Evolutionary conservation across 2,329 filamentous ascomycete species (phyloP).

Genomic region (Clonostachys rosea): DNA sequence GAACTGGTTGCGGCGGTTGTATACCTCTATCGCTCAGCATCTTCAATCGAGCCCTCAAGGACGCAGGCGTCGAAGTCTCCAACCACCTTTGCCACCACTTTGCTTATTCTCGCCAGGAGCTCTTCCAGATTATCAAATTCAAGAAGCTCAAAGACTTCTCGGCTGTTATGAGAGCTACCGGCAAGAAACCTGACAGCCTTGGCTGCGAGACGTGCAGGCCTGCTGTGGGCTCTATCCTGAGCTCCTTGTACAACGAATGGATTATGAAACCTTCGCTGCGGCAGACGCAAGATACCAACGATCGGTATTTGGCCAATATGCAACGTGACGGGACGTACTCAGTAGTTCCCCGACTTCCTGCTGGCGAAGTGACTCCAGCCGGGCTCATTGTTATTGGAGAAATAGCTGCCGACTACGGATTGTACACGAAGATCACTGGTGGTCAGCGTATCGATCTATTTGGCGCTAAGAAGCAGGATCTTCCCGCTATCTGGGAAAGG

Average conservation of each 20-base stretch:
- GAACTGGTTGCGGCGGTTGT: slow-evolving; percentile 86
- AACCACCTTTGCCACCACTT: slow-evolving; percentile 87
- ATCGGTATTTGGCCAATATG: slow-evolving; percentile 83
- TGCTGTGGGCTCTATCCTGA: slow-evolving; percentile 72
- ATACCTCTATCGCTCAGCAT: slow-evolving; percentile 85
- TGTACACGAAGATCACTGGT: slow-evolving; percentile 91
- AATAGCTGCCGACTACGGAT: slow-evolving; percentile 76
- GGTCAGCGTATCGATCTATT: slow-evolving; percentile 93
- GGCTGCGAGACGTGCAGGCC: slow-evolving; percentile 90
- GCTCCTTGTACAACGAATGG: slow-evolving; percentile 34
- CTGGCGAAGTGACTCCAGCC: slow-evolving; percentile 82
- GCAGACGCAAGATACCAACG: slow-evolving; percentile 74
- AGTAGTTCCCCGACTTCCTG: slow-evolving; percentile 77
- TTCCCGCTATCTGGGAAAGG: slow-evolving; percentile 75
- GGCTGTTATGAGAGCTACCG: slow-evolving; percentile 74
- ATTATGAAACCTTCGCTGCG: background rate
- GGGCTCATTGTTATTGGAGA: slow-evolving; percentile 79
- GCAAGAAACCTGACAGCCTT: slow-evolving; percentile 65
- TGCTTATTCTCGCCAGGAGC: slow-evolving; percentile 74
- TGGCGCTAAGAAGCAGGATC: slow-evolving; percentile 81
- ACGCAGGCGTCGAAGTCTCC: slow-evolving; percentile 81
- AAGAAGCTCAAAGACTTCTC: slow-evolving; percentile 69
- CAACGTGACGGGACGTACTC: slow-evolving; percentile 90
- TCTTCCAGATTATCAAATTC: slow-evolving; percentile 83
- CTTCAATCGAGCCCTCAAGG: slow-evolving; percentile 83